These are phyloP conservation scores for Vitis vinifera DNA, from an alignment of 164 flowering plant genomes.

Conservation along the genomic window DNA sequence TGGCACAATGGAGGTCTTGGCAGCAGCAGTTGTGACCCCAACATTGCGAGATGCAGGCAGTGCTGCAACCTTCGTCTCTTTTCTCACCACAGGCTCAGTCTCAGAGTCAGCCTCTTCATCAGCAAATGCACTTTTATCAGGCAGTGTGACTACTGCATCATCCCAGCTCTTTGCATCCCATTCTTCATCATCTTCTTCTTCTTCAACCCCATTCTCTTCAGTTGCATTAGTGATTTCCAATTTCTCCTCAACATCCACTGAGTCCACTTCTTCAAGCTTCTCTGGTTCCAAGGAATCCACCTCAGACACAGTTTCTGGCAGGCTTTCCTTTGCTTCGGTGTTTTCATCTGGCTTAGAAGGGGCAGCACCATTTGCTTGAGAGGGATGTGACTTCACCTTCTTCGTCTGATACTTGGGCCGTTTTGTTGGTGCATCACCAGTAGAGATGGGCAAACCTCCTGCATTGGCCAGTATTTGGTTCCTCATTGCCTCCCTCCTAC, in stretches of 20 bases:
- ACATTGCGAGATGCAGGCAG: slow-evolving; percentile 20
- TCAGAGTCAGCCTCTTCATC: slow-evolving; percentile 82
- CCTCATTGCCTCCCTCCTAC: slow-evolving; percentile 73
- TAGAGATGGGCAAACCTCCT: slow-evolving; percentile 34
- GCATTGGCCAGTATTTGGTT: slow-evolving; percentile 74
- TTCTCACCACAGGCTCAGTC: slow-evolving; percentile 50
- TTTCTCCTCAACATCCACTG: slow-evolving; percentile 36
- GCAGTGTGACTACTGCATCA: slow-evolving; percentile 59
- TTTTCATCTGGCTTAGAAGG: slow-evolving; percentile 33
- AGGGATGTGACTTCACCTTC: slow-evolving; percentile 54
- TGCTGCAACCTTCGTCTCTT: slow-evolving; percentile 40
- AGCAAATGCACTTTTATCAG: slow-evolving; percentile 70
- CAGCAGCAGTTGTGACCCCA: slow-evolving; percentile 15
- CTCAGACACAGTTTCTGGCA: slow-evolving; percentile 23
- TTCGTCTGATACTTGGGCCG: slow-evolving; percentile 73
- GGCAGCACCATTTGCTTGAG: slow-evolving; percentile 50
- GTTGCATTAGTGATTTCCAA: slow-evolving; percentile 30
- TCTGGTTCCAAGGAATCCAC: slow-evolving; percentile 39
- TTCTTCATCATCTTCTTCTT: slow-evolving; percentile 64
- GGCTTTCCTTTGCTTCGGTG: slow-evolving; percentile 33
- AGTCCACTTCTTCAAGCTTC: slow-evolving; percentile 47
- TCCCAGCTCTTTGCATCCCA: slow-evolving; percentile 99
- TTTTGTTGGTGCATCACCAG: slow-evolving; percentile 41
- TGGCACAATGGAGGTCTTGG: slow-evolving; percentile 21
- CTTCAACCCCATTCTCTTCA: slow-evolving; percentile 50